Base-by-base conservation (phyloP, 305 asterid genomes). In the Rubia balearica region DNA sequence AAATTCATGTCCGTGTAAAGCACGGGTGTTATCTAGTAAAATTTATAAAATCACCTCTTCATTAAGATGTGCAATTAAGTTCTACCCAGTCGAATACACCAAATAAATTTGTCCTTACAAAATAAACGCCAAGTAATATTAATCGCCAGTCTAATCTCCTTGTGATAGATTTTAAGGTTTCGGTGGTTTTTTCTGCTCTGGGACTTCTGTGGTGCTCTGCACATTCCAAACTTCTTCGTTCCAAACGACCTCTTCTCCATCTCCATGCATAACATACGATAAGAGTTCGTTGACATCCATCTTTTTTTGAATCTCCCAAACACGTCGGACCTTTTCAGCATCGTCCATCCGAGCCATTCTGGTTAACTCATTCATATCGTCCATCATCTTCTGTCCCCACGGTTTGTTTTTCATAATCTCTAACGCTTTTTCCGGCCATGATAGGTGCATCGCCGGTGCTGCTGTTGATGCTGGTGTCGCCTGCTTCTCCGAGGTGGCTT, bases 171-270 rank as follows among this genome's bases (percentile, higher is more conserved):
- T 4, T 36, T 56, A 8, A 56, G 27, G 1, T 10, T 56, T 17
- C 2, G 63, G 63, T 2, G 46, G 24, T 19, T 5, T 17, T 7
- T 4, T 17, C 13, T 45, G 13, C 6, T 56, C 64, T 0, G 73
- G 57, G 14, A 43, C 24, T 4, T 14, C 30, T 16, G 17, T 49
- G 42, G 46, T 60, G 1, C 42, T 21, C 69, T 36, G 69, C 65
- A 48, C 56, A 48, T 72, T 72, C 69, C 73, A 74, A 17, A 61
- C 70, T 13, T 74, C 77, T 19, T 68, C 73, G n/a, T 61, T 64
- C 77, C 77, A 74, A 4, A 74, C 73, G 1, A 74, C 61, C 8
- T 68, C 40, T 53, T 65, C 43, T 3, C 70, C 56, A 38, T 72
- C 62, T 14, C 70, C 64, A 16, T 48, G 7, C 55, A 43, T 17